These are phyloP conservation scores for Yamadazyma nakazawae DNA, from an alignment of 805 yeast species.

Conservation along the genomic window DNA sequence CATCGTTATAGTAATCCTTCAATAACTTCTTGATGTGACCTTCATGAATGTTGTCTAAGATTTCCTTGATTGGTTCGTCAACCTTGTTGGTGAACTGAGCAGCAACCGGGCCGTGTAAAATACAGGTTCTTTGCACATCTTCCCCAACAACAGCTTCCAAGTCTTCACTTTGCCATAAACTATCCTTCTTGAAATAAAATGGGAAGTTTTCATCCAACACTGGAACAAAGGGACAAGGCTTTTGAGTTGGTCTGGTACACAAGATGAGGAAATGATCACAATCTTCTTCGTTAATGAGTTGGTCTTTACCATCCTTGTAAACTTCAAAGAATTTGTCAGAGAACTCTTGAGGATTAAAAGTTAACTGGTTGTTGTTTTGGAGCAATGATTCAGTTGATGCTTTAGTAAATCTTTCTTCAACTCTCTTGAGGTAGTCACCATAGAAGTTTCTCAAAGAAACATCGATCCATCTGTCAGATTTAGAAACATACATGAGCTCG, in stretches of 20 bases:
- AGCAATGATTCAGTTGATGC: slow-evolving; percentile 57
- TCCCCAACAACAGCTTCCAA: slow-evolving; percentile 92
- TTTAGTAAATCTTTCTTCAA: slow-evolving; percentile 90
- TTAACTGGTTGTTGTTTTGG: slow-evolving; percentile 68
- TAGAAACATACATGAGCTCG: slow-evolving; percentile 81
- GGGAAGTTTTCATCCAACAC: slow-evolving; percentile 91
- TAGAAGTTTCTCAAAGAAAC: slow-evolving; percentile 77
- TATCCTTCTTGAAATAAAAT: slow-evolving; percentile 96
- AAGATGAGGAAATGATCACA: slow-evolving; percentile 84
- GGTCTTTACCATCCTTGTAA: slow-evolving; percentile 73
- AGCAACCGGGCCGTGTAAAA: slow-evolving; percentile 97
- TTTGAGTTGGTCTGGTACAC: slow-evolving; percentile 81
- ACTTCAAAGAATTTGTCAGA: slow-evolving; percentile 58
- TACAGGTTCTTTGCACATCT: slow-evolving; percentile 99
- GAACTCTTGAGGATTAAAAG: slow-evolving; percentile 56
- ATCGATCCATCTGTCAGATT: slow-evolving; percentile 86
- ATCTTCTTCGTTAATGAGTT: slow-evolving; percentile 92
- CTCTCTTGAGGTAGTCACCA: slow-evolving; percentile 85
- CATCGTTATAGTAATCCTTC: slow-evolving; percentile 67
- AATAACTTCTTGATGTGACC: slow-evolving; percentile 78
- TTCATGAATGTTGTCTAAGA: slow-evolving; percentile 82
- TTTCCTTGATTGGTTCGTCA: slow-evolving; percentile 89
- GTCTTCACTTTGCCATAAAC: slow-evolving; percentile 98
- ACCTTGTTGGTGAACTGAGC: slow-evolving; percentile 85
- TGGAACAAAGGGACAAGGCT: slow-evolving; percentile 98